These are phyloP conservation scores for Scutellaria baicalensis DNA, from an alignment of 257 asterid species.

Conservation along the genomic window DNA sequence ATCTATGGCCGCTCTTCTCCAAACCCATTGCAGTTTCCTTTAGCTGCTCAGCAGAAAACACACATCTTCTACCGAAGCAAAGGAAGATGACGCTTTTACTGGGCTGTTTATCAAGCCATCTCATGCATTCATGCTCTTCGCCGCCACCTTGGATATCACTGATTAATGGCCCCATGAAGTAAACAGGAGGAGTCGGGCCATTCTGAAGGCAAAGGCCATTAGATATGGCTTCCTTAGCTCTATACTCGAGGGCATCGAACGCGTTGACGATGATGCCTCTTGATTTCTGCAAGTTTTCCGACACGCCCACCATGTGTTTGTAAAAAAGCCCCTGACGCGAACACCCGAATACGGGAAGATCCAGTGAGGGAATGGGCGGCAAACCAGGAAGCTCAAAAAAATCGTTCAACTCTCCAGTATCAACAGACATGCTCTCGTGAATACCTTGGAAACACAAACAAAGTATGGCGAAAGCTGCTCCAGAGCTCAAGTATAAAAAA, in stretches of 20 bases:
- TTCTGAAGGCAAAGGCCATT: background rate
- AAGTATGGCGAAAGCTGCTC: background rate
- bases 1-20: background rate
- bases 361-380: background rate
- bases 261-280: background rate
- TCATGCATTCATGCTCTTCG: background rate
- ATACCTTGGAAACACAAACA: background rate
- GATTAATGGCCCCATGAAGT: background rate
- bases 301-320: background rate
- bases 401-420: background rate
- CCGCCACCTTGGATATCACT: background rate
- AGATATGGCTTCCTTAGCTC: background rate
- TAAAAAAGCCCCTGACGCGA: background rate
- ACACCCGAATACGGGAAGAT: background rate
- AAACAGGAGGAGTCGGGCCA: background rate
- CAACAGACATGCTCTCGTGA: background rate
- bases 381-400: background rate
- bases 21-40: background rate
- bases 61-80: background rate
- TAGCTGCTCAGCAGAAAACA: background rate
- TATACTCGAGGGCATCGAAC: background rate
- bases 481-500: background rate
- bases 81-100: background rate
- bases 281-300: background rate
- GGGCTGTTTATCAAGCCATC: conserved; percentile 4